Evolutionary conservation across 2,329 filamentous ascomycete genomes (phyloP), one percentile per base, ranked within the genome.

Genomic region (Monosporascus sp.): DNA sequence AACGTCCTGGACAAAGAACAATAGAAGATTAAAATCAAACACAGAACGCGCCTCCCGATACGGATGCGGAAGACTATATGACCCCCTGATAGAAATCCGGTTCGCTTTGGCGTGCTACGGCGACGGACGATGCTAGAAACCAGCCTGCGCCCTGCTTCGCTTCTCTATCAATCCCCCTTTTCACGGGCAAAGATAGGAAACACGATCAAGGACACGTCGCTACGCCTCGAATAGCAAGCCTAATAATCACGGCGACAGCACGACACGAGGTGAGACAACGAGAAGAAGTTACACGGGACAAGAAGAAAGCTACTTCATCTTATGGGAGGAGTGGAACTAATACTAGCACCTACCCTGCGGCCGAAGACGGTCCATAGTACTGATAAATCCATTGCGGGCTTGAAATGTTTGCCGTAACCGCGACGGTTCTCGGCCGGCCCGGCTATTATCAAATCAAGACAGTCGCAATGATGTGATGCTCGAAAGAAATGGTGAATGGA

Each of bases 361-460:
- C 60, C 59, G 49, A 62, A 65, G 49, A 62, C 56, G 58, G 54
- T 51, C 60, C 59, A 65, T 58, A 63, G 53, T 49, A 56, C 57
- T 44, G 55, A 48, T 45, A 45, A 49, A 44, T 52, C 56, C 62
- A 67, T 67, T 54, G 57, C 61, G 43, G 43, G 18, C 20, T 26
- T n/a, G 26, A 15, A 38, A 38, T 20, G 47, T 37, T 18, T 38
- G 47, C 37, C 47, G 47, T n/a, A 37, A 49, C 28, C 31, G 47
- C 28, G 47, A 49, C 47, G 47, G 47, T 49, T 49, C 28, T 49
- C 47, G 47, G 47, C 37, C 47, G 47, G 47, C 31, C 26, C 24
- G 17, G 38, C 18, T 41, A n/a, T 41, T 41, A 41, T n/a, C 18
- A 26, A 26, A 17, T 46, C n/a, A 46, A 17, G 3, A 46, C 24